Conservation (phyloP, 1,284 basidiomycete species). For the Trichosporon coremiiforme region DNA sequence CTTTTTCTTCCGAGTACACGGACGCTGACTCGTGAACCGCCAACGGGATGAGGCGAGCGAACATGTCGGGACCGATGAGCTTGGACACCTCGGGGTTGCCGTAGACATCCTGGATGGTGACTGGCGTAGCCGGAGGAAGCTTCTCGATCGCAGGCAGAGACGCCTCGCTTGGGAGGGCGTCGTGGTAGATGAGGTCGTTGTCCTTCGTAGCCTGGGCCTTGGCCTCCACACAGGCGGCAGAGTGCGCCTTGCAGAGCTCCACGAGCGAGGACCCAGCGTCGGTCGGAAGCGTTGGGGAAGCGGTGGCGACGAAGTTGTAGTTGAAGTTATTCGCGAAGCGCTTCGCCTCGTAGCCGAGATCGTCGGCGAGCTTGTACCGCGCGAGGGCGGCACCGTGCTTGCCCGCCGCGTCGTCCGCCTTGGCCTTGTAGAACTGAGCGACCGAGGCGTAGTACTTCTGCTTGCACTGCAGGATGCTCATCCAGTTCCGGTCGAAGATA, state of each 20-base stretch:
- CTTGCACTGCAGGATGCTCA: conserved; percentile 70
- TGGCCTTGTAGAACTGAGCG: conserved; percentile 81
- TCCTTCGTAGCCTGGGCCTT: conserved; percentile 77
- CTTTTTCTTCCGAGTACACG: conserved; percentile 98
- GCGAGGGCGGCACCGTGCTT: conserved; percentile 87
- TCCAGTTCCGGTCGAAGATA: conserved; percentile 94
- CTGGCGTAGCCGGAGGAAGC: conserved; percentile 72
- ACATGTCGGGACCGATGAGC: conserved; percentile 90
- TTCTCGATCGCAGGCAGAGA: conserved; percentile 80
- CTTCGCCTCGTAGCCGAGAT: conserved; percentile 79
- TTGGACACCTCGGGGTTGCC: conserved; percentile 88
- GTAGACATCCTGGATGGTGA: conserved; percentile 93
- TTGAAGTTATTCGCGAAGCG: conserved; percentile 71
- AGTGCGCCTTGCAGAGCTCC: conserved; percentile 81
- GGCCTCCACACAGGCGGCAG: conserved; percentile 73
- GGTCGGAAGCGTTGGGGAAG: conserved; percentile 80
- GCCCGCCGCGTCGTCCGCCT: conserved; percentile 72
- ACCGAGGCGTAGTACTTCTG: conserved; percentile 84
- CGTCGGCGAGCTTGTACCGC: conserved; percentile 76
- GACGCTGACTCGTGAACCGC: conserved; percentile 95
- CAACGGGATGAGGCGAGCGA: conserved; percentile 82
- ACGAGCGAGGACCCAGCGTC: conserved; percentile 77
- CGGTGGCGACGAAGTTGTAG: conserved; percentile 68
- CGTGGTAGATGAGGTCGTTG: conserved; percentile 98
- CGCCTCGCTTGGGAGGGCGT: conserved; percentile 79